These are phyloP conservation scores for Musa schizocarpa DNA, from an alignment of 176 grass and related monocot species.

Conservation along the genomic window DNA sequence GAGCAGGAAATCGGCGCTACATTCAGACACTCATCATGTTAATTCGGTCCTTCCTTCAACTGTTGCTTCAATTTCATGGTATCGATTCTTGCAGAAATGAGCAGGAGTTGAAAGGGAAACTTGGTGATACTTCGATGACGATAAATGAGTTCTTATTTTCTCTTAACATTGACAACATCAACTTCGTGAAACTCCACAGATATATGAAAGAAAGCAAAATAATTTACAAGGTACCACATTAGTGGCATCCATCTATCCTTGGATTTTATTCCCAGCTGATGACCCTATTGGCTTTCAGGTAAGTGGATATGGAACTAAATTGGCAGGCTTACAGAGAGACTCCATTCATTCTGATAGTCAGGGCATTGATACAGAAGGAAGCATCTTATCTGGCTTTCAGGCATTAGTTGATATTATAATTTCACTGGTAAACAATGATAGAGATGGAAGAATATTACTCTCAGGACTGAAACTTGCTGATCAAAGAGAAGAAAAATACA, in stretches of 20 bases:
- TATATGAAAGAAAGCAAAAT: slow-evolving; percentile 96
- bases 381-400: slow-evolving; percentile 65
- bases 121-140: slow-evolving; percentile 40
- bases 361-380: slow-evolving; percentile 41
- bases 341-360: slow-evolving; percentile 13
- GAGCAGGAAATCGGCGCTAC: slow-evolving; percentile 79
- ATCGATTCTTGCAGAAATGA: slow-evolving; percentile 23
- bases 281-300: slow-evolving; percentile 31
- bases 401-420: slow-evolving; percentile 50
- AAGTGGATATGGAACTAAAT: slow-evolving; percentile 66
- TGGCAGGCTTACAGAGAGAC: slow-evolving; percentile 27
- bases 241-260: not conserved
- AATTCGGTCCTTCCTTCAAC: slow-evolving; percentile 48
- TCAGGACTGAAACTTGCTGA: slow-evolving; percentile 35
- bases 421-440: slow-evolving; percentile 63
- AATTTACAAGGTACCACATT: slow-evolving; percentile 64
- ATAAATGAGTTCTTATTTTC: slow-evolving; percentile 93
- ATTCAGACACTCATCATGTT: slow-evolving; percentile 81
- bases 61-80: slow-evolving; percentile 29
- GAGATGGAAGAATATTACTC: slow-evolving; percentile 77
- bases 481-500: slow-evolving; percentile 49
- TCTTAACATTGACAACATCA: slow-evolving; percentile 95
- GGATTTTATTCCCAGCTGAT: not conserved
- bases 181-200: slow-evolving; percentile 77
- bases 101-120: not conserved